Base-by-base conservation (phyloP, 257 asterid genomes). In the Lantana camara region DNA sequence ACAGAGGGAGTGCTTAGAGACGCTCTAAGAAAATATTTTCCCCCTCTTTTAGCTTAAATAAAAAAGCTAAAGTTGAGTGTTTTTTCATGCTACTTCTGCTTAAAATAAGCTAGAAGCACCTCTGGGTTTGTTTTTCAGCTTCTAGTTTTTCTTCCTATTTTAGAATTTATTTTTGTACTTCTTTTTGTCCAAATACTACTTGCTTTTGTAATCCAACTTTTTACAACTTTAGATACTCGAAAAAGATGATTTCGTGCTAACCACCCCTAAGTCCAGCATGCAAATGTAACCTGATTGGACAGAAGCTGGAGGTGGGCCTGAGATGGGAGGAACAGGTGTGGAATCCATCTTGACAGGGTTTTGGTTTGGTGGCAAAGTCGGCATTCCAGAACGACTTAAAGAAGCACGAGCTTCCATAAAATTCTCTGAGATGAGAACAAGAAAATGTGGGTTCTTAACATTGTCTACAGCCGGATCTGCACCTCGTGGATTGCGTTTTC, bases 341-440 rank as follows among this genome's bases (percentile, higher is more conserved):
- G 56, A 79, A 52, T 88, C 97, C 80, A 83, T 78, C 83, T 90
- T 91, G 51, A 84, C 89, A 58, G 94, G 82, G 80, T 64, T 85
- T 62, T 84, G 95, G 71, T 79, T 83, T 52, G 86, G 52, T 45
- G 86, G 82, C 59, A 85, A 63, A 73, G 41, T 83, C 65, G 84
- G 60, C 70, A 83, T 68, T 73, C 90, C 96, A 67, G 91, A 51
- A 60, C 83, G 80, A 77, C 78, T 82, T 64, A 90, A 76, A 66
- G 85, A 86, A 75, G 89, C 69, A 58, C 92, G 79, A 44, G 87
- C 99, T 78, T 88, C 96, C 64, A 75, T 70, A 64, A 94, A 86
- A 68, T 79, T 80, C 60, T 90, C 98, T 49, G 98, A 82, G 65
- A 94, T 83, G 62, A 90, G 91, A 66, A 90, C 87, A 75, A 90